phyloP scores from a whole-genome alignment of 495 filamentous ascomycete genomes.

The Penicillium canariense region DNA sequence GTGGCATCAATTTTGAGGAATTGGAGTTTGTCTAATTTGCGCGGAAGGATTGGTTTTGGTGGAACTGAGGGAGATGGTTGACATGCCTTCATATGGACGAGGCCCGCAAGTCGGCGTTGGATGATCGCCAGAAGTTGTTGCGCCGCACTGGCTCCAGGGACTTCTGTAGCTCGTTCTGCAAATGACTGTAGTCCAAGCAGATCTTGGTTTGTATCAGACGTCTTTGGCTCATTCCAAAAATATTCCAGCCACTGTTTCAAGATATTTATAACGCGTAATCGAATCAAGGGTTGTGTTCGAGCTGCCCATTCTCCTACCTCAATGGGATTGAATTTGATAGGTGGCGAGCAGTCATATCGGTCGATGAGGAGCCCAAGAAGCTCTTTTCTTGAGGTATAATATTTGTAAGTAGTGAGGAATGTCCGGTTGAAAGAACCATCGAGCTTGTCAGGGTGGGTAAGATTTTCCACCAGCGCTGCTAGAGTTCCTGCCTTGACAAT shows the following conservation, averaged over 20 bases:
- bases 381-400: conserved; percentile 79
- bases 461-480: conserved; percentile 79
- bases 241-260: conserved; percentile 91
- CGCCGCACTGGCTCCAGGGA: conserved; percentile 78
- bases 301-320: conserved; percentile 76
- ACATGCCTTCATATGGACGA: conserved; percentile 50
- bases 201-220: conserved; percentile 67
- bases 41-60: conserved; percentile 82
- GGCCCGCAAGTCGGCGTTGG: conserved; percentile 72
- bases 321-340: conserved; percentile 57
- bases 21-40: conserved; percentile 94
- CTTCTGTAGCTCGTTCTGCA: conserved; percentile 72
- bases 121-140: conserved; percentile 69
- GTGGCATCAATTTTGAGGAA: conserved; percentile 89
- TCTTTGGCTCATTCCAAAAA: conserved; percentile 86
- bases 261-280: conserved; percentile 86
- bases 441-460: conserved; percentile 86
- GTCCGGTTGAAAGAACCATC: conserved; percentile 88
- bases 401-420: conserved; percentile 86
- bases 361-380: conserved; percentile 80
- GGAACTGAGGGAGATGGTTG: conserved; percentile 63
- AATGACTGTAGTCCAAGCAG: conserved; percentile 75
- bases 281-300: conserved; percentile 79
- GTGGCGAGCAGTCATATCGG: conserved; percentile 78
- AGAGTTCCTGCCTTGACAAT: conserved; percentile 76